Percentiles rank a stretch among this genome's conserved stretches.
phyloP scores from a whole-genome alignment of 768 basidiomycete genomes.

The Trametes cubensis region DNA sequence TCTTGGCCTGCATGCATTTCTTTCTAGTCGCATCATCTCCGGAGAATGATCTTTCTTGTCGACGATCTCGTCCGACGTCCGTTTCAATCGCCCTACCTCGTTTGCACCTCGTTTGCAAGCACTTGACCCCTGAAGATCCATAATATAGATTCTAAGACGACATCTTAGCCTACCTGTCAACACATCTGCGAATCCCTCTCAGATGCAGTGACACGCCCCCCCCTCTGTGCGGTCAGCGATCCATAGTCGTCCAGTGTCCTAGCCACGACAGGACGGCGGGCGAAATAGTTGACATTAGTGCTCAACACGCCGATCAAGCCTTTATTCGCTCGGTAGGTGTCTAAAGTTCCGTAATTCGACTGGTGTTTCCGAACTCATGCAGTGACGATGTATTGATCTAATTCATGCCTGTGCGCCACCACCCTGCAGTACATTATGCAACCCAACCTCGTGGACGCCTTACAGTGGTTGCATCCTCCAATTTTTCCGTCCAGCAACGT shows the following conservation, averaged over 20 bases:
- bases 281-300: slow-evolving; percentile 2
- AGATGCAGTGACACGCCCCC: slow-evolving; percentile 9
- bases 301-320: slow-evolving; percentile 13
- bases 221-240: neutral
- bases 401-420: slow-evolving; percentile 9
- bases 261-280: neutral
- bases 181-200: slow-evolving; percentile 12
- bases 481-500: neutral
- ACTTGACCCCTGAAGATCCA: neutral
- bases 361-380: neutral
- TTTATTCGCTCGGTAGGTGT: slow-evolving; percentile 12
- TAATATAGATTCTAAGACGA: slow-evolving; percentile 16
- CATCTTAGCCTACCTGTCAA: neutral
- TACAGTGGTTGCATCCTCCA: neutral
- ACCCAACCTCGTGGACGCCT: slow-evolving; percentile 9
- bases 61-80: neutral
- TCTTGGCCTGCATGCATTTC: neutral
- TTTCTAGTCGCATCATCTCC: neutral
- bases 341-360: neutral
- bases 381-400: slow-evolving; percentile 18
- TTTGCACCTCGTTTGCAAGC: neutral
- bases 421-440: slow-evolving; percentile 6
- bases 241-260: no score
- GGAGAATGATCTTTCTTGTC: neutral
- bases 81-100: neutral